Percentiles rank a stretch among this genome's conserved stretches.
Evolutionary conservation across 768 basidiomycete species (phyloP).

Genomic region (Auriculariales sp.): DNA sequence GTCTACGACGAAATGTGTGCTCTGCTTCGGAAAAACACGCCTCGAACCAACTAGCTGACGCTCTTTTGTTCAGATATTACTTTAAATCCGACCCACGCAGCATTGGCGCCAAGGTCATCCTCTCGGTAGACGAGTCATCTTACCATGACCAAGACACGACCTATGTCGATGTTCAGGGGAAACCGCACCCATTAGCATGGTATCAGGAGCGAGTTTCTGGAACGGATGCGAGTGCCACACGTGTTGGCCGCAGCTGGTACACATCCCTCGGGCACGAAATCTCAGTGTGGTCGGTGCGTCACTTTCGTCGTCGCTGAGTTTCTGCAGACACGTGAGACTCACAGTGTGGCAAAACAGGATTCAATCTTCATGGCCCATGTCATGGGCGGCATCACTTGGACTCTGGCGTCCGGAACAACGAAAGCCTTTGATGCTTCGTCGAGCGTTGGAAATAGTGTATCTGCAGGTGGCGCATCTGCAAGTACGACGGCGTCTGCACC

Average conservation of each 20-base stretch:
- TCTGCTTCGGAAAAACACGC: slow-evolving; percentile 7
- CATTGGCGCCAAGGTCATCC: slow-evolving; percentile 44
- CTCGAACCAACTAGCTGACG: not conserved
- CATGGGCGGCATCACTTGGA: slow-evolving; percentile 62
- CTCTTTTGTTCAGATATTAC: slow-evolving; percentile 35
- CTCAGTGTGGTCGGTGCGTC: slow-evolving; percentile 58
- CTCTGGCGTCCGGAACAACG: slow-evolving; percentile 55
- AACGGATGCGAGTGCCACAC: slow-evolving; percentile 25
- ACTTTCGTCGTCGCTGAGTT: not conserved
- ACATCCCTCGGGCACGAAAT: slow-evolving; percentile 69
- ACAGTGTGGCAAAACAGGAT: slow-evolving; percentile 29
- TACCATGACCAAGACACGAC: slow-evolving; percentile 36
- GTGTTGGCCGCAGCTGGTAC: slow-evolving; percentile 68
- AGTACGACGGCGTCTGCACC: too few species aligned
- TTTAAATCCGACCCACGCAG: slow-evolving; percentile 57
- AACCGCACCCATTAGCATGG: slow-evolving; percentile 76
- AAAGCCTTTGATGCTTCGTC: slow-evolving; percentile 45
- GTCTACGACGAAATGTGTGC: slow-evolving; percentile 48
- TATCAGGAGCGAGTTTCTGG: slow-evolving; percentile 67
- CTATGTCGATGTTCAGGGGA: slow-evolving; percentile 49
- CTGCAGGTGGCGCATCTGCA: too few species aligned
- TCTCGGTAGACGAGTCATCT: slow-evolving; percentile 51
- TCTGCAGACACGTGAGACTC: not conserved
- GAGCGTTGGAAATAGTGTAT: slow-evolving; percentile 39
- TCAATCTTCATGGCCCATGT: slow-evolving; percentile 57